These are phyloP conservation scores for Globisporangium megalacanthum DNA, from an alignment of 352 stramenopile species.

Conservation along the genomic window DNA sequence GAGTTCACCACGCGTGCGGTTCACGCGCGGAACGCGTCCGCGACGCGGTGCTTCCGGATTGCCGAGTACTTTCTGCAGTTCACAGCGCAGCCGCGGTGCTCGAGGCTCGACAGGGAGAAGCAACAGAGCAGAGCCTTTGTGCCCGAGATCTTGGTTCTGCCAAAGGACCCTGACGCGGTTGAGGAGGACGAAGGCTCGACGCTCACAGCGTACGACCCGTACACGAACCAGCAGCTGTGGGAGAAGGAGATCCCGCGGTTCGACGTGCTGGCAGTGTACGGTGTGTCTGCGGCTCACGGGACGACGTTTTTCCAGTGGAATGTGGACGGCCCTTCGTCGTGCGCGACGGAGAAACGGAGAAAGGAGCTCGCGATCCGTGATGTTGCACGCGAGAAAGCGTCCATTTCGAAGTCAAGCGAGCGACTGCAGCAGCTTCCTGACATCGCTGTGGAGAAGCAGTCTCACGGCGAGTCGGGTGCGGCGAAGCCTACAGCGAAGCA, in stretches of 20 bases:
- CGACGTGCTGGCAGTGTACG: conserved; percentile 67
- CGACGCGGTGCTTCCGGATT: conserved; percentile 70
- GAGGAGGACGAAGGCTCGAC: conserved; percentile 60
- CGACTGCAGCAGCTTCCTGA: conserved; percentile 1
- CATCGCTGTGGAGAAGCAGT: background rate
- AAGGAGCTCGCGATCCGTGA: background rate
- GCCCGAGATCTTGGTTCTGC: conserved; percentile 53
- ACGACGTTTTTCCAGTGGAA: conserved; percentile 70
- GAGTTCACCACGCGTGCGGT: conserved; percentile 69
- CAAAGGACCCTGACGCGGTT: conserved; percentile 41
- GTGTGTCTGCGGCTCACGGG: conserved; percentile 42
- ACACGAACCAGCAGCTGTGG: conserved; percentile 66
- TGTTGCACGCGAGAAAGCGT: background rate
- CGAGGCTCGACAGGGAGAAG: conserved; percentile 19
- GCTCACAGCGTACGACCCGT: conserved; percentile 67
- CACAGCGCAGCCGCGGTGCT: conserved; percentile 41
- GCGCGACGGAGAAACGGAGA: conserved; percentile 4
- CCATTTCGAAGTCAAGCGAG: background rate
- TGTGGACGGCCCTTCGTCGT: conserved; percentile 62
- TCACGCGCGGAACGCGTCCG: conserved; percentile 50
- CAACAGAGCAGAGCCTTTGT: conserved; percentile 10
- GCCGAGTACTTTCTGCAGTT: conserved; percentile 84
- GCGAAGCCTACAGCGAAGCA: conserved; percentile 15
- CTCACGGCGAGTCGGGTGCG: background rate
- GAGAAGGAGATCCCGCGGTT: conserved; percentile 64